A percentile compares a stretch with the other conserved stretches of the same genome.
These are phyloP conservation scores for Fusarium piperis DNA, from an alignment of 2,329 filamentous ascomycete genomes.

Conservation along the genomic window DNA sequence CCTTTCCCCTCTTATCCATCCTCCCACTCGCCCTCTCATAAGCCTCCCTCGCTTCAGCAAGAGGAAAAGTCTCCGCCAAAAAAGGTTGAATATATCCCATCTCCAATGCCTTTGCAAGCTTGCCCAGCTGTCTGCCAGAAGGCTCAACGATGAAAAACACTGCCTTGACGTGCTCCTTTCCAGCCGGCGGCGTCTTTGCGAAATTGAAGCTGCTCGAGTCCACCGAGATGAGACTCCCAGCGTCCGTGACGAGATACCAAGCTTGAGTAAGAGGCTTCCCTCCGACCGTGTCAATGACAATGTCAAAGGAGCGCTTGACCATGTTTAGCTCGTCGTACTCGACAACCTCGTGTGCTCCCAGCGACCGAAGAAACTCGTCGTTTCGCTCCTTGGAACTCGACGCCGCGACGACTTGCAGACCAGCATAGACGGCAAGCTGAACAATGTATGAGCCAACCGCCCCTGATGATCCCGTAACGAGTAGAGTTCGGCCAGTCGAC, in stretches of 20 bases:
- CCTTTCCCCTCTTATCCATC: slow-evolving; percentile 10
- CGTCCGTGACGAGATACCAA: slow-evolving; percentile 42
- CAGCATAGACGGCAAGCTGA: slow-evolving; percentile 46
- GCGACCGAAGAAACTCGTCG: slow-evolving; percentile 5
- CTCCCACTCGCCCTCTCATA: slow-evolving; percentile 8
- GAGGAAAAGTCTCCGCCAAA: slow-evolving; percentile 9
- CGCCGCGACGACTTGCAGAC: slow-evolving; percentile 44
- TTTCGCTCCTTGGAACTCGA: slow-evolving; percentile 37
- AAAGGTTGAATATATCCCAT: slow-evolving; percentile 3
- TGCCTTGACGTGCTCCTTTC: slow-evolving; percentile 1
- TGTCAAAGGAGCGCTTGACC: slow-evolving; percentile 21
- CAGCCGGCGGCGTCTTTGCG: background rate
- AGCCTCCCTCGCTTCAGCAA: background rate
- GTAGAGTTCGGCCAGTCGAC: slow-evolving; percentile 24
- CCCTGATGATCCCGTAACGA: slow-evolving; percentile 49
- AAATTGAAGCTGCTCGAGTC: slow-evolving; percentile 23
- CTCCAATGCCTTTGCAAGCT: slow-evolving; percentile 1
- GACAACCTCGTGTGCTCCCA: slow-evolving; percentile 43
- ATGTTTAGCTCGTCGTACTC: slow-evolving; percentile 18
- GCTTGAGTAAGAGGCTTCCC: slow-evolving; percentile 40
- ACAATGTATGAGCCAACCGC: slow-evolving; percentile 49
- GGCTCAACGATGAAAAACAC: slow-evolving; percentile 13
- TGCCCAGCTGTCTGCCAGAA: background rate
- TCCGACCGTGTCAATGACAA: slow-evolving; percentile 47
- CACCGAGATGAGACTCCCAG: slow-evolving; percentile 33